Evolutionary conservation across 2,329 filamentous ascomycete genomes (phyloP).

Genomic region (Aureobasidium musti): DNA sequence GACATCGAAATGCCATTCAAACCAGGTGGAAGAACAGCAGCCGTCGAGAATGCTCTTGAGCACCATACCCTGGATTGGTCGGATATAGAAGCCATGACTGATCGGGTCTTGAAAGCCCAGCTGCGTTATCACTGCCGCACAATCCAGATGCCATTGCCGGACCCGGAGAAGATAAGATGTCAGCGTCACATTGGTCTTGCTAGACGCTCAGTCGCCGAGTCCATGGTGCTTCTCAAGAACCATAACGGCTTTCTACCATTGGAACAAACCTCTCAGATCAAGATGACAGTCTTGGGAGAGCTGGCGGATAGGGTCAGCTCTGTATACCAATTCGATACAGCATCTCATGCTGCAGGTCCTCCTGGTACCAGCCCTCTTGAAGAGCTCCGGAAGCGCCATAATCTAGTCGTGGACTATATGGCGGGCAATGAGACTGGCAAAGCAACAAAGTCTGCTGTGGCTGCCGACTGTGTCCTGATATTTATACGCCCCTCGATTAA

Average conservation of each 20-base stretch:
- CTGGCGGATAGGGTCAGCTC: constrained; percentile 30
- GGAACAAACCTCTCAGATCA: not conserved
- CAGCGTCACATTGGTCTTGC: constrained; percentile 31
- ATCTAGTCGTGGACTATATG: constrained; percentile 12
- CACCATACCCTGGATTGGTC: constrained; percentile 15
- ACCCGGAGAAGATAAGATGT: constrained; percentile 28
- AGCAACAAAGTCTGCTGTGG: constrained; percentile 22
- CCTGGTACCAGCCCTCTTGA: constrained; percentile 30
- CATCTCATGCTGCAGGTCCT: constrained; percentile 30
- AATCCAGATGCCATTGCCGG: not conserved
- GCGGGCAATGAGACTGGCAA: not conserved
- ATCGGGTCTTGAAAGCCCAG: not conserved
- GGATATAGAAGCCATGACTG: not conserved
- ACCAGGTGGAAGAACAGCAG: constrained; percentile 20
- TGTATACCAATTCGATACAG: constrained; percentile 30
- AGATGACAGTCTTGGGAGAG: constrained; percentile 31
- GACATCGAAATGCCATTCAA: constrained; percentile 33
- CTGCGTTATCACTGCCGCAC: constrained; percentile 17
- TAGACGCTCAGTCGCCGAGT: constrained; percentile 30
- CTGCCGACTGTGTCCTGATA: constrained; percentile 28
- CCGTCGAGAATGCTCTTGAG: constrained; percentile 22
- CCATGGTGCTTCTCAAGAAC: constrained; percentile 34
- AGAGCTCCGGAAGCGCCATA: constrained; percentile 30
- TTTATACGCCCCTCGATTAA: constrained; percentile 10
- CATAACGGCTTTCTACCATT: constrained; percentile 10